These are phyloP conservation scores for Symbiodinium pilosum DNA, from an alignment of 73 alveolate genomes.

Conservation along the genomic window DNA sequence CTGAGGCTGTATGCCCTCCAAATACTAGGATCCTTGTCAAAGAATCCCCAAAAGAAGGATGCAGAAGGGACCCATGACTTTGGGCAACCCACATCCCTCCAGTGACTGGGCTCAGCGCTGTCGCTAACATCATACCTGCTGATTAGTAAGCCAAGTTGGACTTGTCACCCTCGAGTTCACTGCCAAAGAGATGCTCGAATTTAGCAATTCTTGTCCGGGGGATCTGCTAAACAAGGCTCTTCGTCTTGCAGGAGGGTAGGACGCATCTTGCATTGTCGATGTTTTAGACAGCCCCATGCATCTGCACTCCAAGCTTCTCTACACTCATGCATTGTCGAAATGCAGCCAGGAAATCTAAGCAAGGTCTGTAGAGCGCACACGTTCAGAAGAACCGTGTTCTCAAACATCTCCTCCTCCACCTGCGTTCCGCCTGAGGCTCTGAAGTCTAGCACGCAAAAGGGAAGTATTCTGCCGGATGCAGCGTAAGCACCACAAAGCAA, in stretches of 20 bases:
- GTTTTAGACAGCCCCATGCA: neutral
- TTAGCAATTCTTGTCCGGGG: no score
- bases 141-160: neutral
- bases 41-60: no score
- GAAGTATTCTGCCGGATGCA: neutral
- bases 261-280: no score
- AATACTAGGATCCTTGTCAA: no score
- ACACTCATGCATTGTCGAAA: no score
- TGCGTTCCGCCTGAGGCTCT: constrained; percentile 37
- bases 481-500: neutral
- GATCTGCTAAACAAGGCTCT: no score
- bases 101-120: constrained; percentile 7
- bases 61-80: no score
- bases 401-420: constrained; percentile 33
- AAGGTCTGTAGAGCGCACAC: constrained; percentile 79
- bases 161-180: neutral
- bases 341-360: no score
- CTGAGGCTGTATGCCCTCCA: no score
- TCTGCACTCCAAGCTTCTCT: neutral
- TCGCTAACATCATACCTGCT: constrained; percentile 92
- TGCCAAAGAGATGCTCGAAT: no score
- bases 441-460: neutral
- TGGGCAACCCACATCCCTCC: no score
- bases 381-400: constrained; percentile 64
- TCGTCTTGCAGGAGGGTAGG: no score